Base-by-base conservation (phyloP, 2,329 filamentous ascomycete species). In the Cladophialophora chaetospira region DNA sequence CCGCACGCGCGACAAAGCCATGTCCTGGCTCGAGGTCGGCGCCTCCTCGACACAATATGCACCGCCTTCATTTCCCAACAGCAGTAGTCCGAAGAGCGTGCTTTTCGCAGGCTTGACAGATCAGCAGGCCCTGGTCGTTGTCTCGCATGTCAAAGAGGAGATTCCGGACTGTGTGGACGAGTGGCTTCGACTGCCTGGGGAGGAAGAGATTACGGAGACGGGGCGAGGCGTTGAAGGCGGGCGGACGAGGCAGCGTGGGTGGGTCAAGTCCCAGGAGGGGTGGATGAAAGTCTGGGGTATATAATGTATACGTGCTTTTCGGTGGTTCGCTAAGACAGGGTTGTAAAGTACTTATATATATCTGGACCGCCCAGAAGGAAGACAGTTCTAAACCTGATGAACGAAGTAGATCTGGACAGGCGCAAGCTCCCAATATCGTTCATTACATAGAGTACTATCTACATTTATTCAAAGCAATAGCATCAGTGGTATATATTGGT, bases 101-200 rank as follows among this genome's bases (percentile, higher is more conserved):
- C 36, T 19, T 19, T 73, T 93, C 3, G 68, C 67, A 1, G 91
- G 91, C 0, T 72, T 97, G 54, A 79, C 80, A 1, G 77, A 84
- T 0, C 72, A 83, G 19, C 93, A 97, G 73, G 91, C 91, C 0
- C 75, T 99, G 52, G 82, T 97, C n/a, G 91, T 92, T 62, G 93
- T 97, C 58, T 94, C 91, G 60, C 94, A 99, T 74, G 81, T 93
- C 59, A 86, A 86, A 61, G 91, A 96, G 66, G 94, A 99, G 72
- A 88, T 97, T 8, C 94, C 94, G 0, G 86, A 87, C 47, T 87
- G 86, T 63, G 82, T 97, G 21, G 77, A 90, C 44, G 85, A 95
- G 69, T 97, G 89, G 88, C 79, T 97, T 48, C 92, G 89, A 70
- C 76, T 97, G 26, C 91, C 93, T 2, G 61, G 65, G 21, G 64